A percentile compares a stretch with the other conserved stretches of the same genome.
Evolutionary conservation across 2,329 filamentous ascomycete species (phyloP).

Genomic region (Aspergillus terreus): DNA sequence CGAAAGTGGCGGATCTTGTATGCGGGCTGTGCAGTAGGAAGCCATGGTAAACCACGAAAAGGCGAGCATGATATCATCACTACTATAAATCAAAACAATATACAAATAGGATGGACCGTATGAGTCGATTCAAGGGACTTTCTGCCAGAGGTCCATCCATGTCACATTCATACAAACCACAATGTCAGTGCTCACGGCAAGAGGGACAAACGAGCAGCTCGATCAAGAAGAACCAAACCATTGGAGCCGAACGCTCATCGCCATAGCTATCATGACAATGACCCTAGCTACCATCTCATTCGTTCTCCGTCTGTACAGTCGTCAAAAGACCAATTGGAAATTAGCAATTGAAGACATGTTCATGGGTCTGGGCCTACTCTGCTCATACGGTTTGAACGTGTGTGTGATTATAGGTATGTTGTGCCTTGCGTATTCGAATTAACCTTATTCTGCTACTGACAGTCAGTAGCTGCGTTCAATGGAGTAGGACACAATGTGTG

Average conservation of each 20-base stretch:
- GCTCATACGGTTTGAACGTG: constrained; percentile 1
- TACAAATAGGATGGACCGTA: no score
- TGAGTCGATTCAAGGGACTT: no score
- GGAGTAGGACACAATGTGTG: constrained; percentile 4
- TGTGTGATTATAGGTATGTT: constrained; percentile 2
- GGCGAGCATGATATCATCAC: no score
- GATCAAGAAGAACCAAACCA: not conserved
- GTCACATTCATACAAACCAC: no score
- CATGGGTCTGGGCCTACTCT: constrained; percentile 6
- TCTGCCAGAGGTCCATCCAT: no score
- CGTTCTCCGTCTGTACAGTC: constrained; percentile 4
- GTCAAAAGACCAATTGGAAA: not conserved
- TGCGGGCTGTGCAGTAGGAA: no score
- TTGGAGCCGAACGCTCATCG: constrained; percentile 5
- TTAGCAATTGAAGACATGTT: constrained; percentile 1
- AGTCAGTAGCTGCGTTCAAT: constrained; percentile 2
- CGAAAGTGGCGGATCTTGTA: no score
- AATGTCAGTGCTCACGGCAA: no score
- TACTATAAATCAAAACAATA: no score
- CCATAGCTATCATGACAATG: constrained; percentile 1
- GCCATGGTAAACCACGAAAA: no score
- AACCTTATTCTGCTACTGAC: not conserved
- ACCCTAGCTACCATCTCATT: not conserved
- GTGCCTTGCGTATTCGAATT: not conserved
- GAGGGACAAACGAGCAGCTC: no score